phyloP scores from a whole-genome alignment of 1,284 basidiomycete genomes.

The Cryptococcus sp. region DNA sequence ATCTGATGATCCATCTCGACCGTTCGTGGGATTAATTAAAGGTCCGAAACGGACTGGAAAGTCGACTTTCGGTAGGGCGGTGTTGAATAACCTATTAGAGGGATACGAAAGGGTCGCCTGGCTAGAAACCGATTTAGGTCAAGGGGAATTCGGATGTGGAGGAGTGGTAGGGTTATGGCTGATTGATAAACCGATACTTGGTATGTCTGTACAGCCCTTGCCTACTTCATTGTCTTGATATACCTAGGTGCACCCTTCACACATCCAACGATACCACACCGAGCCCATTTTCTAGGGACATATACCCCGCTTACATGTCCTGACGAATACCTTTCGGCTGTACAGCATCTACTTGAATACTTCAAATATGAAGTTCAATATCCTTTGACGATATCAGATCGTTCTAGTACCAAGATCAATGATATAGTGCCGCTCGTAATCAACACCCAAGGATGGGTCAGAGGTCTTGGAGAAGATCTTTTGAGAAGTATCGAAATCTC shows the following conservation, averaged over 20 bases:
- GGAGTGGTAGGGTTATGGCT: conserved; percentile 79
- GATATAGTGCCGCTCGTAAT: conserved; percentile 76
- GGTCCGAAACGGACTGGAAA: conserved; percentile 86
- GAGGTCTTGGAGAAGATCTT: conserved; percentile 85
- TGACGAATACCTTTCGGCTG: conserved; percentile 67
- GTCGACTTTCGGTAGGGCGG: conserved; percentile 72
- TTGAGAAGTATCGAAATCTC: conserved; percentile 64
- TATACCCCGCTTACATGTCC: conserved; percentile 74
- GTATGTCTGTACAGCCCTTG: conserved; percentile 48
- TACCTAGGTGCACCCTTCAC: conserved; percentile 73
- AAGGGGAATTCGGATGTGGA: conserved; percentile 86
- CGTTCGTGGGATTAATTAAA: conserved; percentile 58
- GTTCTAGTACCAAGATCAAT: conserved; percentile 43
- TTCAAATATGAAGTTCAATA: conserved; percentile 69
- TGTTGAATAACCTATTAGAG: conserved; percentile 66
- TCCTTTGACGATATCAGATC: conserved; percentile 25
- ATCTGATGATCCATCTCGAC: too few relatives aligned
- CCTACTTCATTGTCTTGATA: background rate
- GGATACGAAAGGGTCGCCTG: conserved; percentile 72
- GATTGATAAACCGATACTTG: conserved; percentile 63
- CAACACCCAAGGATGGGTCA: conserved; percentile 96
- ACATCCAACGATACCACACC: conserved; percentile 64
- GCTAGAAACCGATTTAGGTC: conserved; percentile 87
- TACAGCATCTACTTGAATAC: conserved; percentile 63
- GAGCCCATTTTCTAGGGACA: conserved; percentile 79